Conservation (phyloP, 2,329 filamentous ascomycete species). For the Fusarium neocosmosporiellum region DNA sequence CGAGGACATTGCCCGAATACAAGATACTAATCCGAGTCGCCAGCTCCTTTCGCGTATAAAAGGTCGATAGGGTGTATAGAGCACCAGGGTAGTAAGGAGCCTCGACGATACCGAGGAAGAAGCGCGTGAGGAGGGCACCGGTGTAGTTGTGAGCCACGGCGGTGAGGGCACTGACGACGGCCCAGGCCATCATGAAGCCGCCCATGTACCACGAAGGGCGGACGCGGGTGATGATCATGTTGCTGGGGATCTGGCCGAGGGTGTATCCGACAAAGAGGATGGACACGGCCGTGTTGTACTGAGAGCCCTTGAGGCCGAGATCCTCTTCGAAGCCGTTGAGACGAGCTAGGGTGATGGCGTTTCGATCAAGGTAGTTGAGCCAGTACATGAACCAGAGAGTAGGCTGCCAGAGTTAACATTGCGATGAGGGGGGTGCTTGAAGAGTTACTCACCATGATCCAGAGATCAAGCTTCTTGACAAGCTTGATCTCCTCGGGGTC, state of each 20-base stretch:
- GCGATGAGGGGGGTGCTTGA: neutral
- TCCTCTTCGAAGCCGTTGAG: conserved; percentile 43
- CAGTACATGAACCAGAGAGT: conserved; percentile 48
- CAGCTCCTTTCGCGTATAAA: conserved; percentile 62
- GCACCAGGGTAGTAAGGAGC: conserved; percentile 50
- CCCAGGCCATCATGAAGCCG: conserved; percentile 58
- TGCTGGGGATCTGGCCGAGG: conserved; percentile 52
- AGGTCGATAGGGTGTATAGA: conserved; percentile 58
- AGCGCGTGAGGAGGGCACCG: conserved; percentile 58
- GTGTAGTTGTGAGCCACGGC: conserved; percentile 59
- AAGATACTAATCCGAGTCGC: conserved; percentile 54
- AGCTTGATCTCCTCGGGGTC: conserved; percentile 14
- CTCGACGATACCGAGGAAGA: conserved; percentile 54
- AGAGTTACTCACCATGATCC: conserved; percentile 9
- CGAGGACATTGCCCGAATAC: conserved; percentile 51
- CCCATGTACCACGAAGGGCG: conserved; percentile 55
- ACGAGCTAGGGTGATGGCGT: conserved; percentile 56
- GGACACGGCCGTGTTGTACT: conserved; percentile 41
- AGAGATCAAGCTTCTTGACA: conserved; percentile 15
- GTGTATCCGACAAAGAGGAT: conserved; percentile 56
- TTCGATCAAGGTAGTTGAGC: conserved; percentile 57
- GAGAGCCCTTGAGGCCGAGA: conserved; percentile 19
- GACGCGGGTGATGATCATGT: conserved; percentile 55
- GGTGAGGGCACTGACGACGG: conserved; percentile 56
- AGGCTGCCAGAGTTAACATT: neutral